Conservation (phyloP, 2,329 filamentous ascomycete genomes). For the Plectosphaerella cucumerina region DNA sequence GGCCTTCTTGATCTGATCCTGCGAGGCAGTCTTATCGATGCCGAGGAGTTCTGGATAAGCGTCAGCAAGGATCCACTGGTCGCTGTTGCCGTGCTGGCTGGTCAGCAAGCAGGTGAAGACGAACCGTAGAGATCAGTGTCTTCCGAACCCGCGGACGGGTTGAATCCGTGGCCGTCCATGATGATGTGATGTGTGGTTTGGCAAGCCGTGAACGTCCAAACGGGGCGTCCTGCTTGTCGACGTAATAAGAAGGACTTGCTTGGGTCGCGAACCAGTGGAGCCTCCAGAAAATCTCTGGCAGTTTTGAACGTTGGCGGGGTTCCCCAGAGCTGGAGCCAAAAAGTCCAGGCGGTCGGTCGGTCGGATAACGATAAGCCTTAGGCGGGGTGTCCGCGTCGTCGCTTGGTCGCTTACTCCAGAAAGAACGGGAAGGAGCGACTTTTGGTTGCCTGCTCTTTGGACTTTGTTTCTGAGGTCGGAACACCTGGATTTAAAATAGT, state of each 20-base stretch:
- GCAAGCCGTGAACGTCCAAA: background rate
- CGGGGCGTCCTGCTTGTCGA: background rate
- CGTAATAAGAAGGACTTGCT: background rate
- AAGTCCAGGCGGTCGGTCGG: background rate
- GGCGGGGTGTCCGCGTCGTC: no score
- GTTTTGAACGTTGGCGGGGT: conserved; percentile 1
- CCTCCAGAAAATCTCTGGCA: conserved; percentile 2
- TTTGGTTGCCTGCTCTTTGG: no score
- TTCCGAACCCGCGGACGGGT: conserved; percentile 17
- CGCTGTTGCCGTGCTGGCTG: no score
- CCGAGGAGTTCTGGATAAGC: conserved; percentile 66
- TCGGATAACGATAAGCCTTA: background rate
- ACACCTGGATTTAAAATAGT: no score
- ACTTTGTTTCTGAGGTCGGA: no score
- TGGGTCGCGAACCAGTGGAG: conserved; percentile 1
- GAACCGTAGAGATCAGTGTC: conserved; percentile 61
- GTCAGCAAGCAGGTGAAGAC: conserved; percentile 9
- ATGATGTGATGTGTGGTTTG: conserved; percentile 7
- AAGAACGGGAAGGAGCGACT: no score
- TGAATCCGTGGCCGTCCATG: conserved; percentile 14
- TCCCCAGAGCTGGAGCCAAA: background rate
- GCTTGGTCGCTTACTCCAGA: no score
- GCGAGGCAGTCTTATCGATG: conserved; percentile 66
- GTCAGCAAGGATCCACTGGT: conserved; percentile 13
- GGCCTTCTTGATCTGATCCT: conserved; percentile 87